Base-by-base conservation (phyloP, 2,329 filamentous ascomycete genomes). In the Trichoderma sp. region DNA sequence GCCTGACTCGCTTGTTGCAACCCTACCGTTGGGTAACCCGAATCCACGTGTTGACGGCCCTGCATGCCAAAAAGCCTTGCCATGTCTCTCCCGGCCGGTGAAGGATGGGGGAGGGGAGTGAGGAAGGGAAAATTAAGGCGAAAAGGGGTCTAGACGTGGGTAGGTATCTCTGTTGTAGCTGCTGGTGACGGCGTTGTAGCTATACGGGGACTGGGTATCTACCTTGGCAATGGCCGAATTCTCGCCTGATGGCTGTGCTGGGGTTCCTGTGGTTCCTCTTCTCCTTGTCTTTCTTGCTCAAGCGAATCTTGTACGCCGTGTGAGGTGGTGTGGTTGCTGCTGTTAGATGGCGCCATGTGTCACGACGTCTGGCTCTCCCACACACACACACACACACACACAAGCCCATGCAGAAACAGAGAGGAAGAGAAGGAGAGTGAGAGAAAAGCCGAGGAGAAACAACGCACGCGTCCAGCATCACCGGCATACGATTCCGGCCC, bases 31-130 rank as follows among this genome's bases (percentile, higher is more conserved):
- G 10, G 34, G 51, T 57, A 57, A 48, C 61, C 51, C 41, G 48
- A 28, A 50, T 56, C 61, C 61, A 64, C 61, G 61, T 64, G 61
- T 57, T 41, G 28, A 24, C 43, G 44, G 21, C 52, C 61, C 61
- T 64, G 61, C 61, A 64, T 64, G 15, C 19, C 1, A 21, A 52
- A 19, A 24, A 24, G n/a, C 21, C 21, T 24, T 24, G 21, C 44
- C 45, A 28, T 43, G 39, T 34, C 54, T 54, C 15, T 19, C 34
- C 43, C 10, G 19, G 24, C 17, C 39, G 56, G 43, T 30, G 17
- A 55, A 19, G 51, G 14, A 34, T 30, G 48, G 26, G 17, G 2
- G 48, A 17, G 17, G 2, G 34, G 28, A 30, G 28, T 39, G 34
- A 39, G 10, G 34, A 3, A 14, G 10, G 5, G 34, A 39, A 3